These are phyloP conservation scores for Hura crepitans DNA, from an alignment of 441 rosid genomes.

Conservation along the genomic window DNA sequence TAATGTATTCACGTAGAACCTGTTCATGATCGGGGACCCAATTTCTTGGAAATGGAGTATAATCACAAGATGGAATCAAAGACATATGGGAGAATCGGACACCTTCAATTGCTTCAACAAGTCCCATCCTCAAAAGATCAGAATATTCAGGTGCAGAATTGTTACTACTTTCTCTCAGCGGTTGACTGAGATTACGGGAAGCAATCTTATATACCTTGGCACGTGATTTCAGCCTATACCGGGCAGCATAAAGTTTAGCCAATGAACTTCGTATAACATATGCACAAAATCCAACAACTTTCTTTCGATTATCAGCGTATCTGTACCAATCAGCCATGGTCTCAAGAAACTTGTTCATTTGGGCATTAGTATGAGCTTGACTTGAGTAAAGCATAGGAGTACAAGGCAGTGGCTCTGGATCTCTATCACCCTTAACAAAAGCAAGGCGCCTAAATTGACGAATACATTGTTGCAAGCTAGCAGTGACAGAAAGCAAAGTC, in stretches of 20 bases:
- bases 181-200: slow-evolving; percentile 76
- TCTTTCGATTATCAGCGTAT: slow-evolving; percentile 91
- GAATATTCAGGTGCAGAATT: slow-evolving; percentile 92
- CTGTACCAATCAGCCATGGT: slow-evolving; percentile 98
- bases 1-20: slow-evolving; percentile 71
- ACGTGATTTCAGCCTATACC: slow-evolving; percentile 93
- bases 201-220: slow-evolving; percentile 90
- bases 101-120: slow-evolving; percentile 93
- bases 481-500: slow-evolving; percentile 90
- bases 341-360: slow-evolving; percentile 97
- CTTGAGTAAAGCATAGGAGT: slow-evolving; percentile 93
- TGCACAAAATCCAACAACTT: slow-evolving; percentile 94
- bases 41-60: slow-evolving; percentile 81
- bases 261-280: slow-evolving; percentile 90
- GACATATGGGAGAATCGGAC: slow-evolving; percentile 95
- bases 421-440: slow-evolving; percentile 88
- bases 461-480: slow-evolving; percentile 81
- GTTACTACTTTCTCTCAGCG: slow-evolving; percentile 78
- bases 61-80: slow-evolving; percentile 88
- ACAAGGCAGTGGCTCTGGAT: slow-evolving; percentile 95
- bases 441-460: slow-evolving; percentile 70
- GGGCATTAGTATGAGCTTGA: slow-evolving; percentile 97
- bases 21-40: slow-evolving; percentile 88
- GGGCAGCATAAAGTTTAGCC: slow-evolving; percentile 93
- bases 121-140: slow-evolving; percentile 94